Percentiles rank a stretch among this genome's conserved stretches.
Evolutionary conservation across 208 protist species (phyloP).

Genomic region (Endotrypanum monterogeii): DNA sequence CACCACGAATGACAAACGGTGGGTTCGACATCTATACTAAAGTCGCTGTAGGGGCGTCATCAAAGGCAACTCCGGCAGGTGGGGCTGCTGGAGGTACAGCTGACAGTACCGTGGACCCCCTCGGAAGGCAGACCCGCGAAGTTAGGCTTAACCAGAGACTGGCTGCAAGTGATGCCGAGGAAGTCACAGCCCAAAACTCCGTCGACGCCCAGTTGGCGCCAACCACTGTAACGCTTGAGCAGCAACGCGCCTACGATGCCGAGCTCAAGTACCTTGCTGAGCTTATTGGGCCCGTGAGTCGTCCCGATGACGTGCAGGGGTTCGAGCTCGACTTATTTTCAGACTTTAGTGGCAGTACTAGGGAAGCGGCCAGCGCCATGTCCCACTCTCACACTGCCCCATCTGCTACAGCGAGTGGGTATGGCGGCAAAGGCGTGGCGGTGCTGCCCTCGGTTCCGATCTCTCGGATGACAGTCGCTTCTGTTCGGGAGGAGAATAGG

Average conservation of each 20-base stretch:
- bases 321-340: conserved; percentile 59
- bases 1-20: conserved; percentile 45
- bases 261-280: conserved; percentile 67
- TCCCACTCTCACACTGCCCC: not conserved
- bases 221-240: not conserved
- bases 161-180: not conserved
- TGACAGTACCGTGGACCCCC: conserved; percentile 12
- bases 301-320: conserved; percentile 10
- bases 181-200: not conserved
- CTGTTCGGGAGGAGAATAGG: conserved; percentile 54
- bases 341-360: conserved; percentile 15
- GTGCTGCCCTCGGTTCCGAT: conserved; percentile 17
- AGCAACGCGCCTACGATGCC: conserved; percentile 35
- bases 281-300: conserved; percentile 34
- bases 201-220: not conserved
- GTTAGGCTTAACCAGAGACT: not conserved
- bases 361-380: not conserved
- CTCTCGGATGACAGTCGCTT: conserved; percentile 36
- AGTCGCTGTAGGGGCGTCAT: not conserved
- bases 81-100: not conserved
- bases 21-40: conserved; percentile 64
- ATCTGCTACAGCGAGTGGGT: not conserved
- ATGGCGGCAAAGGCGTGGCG: not conserved
- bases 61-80: not conserved
- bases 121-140: conserved; percentile 42